Base-by-base conservation (phyloP, 2,329 filamentous ascomycete species). In the Claviceps africana region DNA sequence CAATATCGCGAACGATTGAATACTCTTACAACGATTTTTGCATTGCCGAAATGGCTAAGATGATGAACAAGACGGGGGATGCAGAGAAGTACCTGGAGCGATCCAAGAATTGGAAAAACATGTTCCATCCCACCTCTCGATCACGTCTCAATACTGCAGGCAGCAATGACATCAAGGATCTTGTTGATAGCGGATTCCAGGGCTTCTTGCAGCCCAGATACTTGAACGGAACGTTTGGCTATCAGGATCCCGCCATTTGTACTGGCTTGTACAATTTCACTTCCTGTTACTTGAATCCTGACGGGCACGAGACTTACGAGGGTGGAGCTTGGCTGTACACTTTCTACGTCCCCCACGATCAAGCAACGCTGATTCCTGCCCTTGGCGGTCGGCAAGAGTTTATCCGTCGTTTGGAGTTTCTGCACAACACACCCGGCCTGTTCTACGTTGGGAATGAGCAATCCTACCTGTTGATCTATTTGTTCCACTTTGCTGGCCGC, bases 21-120 rank as follows among this genome's bases (percentile, higher is more conserved):
- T 90, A 90, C 61, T 82, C 84, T 0, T 90, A 90, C 65, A 78
- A 90, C 56, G 86, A 90, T 66, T 90, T 83, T 58, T 82, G 80
- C 58, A 82, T 87, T 52, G 76, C 79, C 1, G 67, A 76, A 33
- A 74, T 88, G 50, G 83, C 84, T 5, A 69, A 73, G 19, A 75
- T 68, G 0, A 65, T 88, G 19, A 79, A 77, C 11, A 71, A 78
- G 51, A 60, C 59, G 1, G 67, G 67, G 0, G 79, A 83, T 48
- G 70, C 72, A 52, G 59, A 68, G 6, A 84, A 82, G 59, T 89
- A 88, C 59, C 65, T 75, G 13, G 65, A 67, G 13, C 76, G 83
- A 42, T 77, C 81, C 13, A 71, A 68, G 3, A 86, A 87, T 64
- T 89, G 85, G 85, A 70, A 72, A 54, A 86, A 86, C 58, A 72